Conservation (phyloP, 768 basidiomycete species). For the Galerina marginata region DNA sequence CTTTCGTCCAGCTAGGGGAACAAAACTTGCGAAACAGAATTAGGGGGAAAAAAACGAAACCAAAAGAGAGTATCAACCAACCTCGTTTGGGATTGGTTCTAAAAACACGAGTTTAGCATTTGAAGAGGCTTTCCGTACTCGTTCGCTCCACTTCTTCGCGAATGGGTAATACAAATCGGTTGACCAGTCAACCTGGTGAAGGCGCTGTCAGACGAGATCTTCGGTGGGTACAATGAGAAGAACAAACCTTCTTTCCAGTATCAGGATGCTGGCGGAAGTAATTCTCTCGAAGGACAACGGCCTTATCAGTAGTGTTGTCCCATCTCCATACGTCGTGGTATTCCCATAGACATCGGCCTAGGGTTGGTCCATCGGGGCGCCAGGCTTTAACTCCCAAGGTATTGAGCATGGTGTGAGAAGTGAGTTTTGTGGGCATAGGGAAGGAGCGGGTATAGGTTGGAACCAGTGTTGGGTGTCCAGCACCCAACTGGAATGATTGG, state of each 20-base stretch:
- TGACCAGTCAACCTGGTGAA: conserved; percentile 81
- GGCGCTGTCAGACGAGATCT: not conserved
- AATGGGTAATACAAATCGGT: conserved; percentile 86
- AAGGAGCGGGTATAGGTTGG: conserved; percentile 84
- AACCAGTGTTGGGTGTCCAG: conserved; percentile 84
- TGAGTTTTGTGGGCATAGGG: conserved; percentile 82
- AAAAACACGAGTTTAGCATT: conserved; percentile 70
- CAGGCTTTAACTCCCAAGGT: conserved; percentile 64
- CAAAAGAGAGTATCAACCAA: conserved; percentile 29
- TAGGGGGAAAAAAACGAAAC: conserved; percentile 14
- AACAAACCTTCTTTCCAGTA: conserved; percentile 61
- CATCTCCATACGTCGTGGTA: conserved; percentile 95
- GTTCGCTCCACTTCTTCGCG: conserved; percentile 66
- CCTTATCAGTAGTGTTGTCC: conserved; percentile 67
- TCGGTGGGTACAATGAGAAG: not conserved
- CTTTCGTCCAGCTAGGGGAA: conserved; percentile 74
- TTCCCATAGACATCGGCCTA: conserved; percentile 82
- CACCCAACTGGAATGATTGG: conserved; percentile 91
- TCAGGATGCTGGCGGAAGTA: conserved; percentile 81
- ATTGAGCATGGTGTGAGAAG: conserved; percentile 65
- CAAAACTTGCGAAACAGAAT: conserved; percentile 61
- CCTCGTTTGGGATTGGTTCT: conserved; percentile 95
- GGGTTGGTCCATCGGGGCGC: conserved; percentile 75
- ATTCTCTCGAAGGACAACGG: conserved; percentile 79
- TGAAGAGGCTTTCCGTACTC: conserved; percentile 54